Base-by-base conservation (phyloP, 2,329 filamentous ascomycete genomes). In the Aspergillus floridensis region DNA sequence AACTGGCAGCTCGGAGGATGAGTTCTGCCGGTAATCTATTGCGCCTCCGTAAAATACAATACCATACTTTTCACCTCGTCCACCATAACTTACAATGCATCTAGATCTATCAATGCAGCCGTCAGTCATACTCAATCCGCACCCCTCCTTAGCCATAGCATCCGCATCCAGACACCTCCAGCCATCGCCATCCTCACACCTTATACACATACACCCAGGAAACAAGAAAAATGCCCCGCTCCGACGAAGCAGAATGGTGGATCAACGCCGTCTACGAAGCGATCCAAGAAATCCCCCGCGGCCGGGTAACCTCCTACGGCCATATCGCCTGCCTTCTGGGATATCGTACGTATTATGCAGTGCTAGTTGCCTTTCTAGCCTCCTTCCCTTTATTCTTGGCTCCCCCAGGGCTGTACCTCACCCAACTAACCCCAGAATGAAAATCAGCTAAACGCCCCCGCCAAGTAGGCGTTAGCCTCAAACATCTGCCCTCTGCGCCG, bases 381-480 rank as follows among this genome's bases (percentile, higher is more conserved):
- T 1, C 6, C 26, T 10, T 29, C 7, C n/a, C n/a, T n/a, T n/a
- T n/a, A n/a, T 8, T 8, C 7, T 29, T 22, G 4, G 2, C 7
- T 29, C 2, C 26, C 7, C 26, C 7, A 8, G 7, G 26, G 0
- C 8, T 29, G 3, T 29, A 8, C 7, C 8, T 4, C 7, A 29
- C 26, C 26, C 7, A 35, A 16, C 32, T 35, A 35, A 35, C 32
- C 3, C 7, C 12, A 16, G 32, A 3, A 5, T 2, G 4, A 16
- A 35, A 35, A n/a, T 16, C 41, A 91, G 88, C 88, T 3, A 84
- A 91, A 70, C 81, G 89, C 2, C 86, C 88, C 1, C 86, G 93
- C 59, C 93, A 98, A 77, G 93, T 98, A 6, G 93, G 93, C 56
- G 82, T 95, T 50, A 96, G 90, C 74, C 84, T 98, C 26, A 97